These are phyloP conservation scores for Backusella mclennaniae DNA, from an alignment of 192 early-diverging fungal species.

Conservation along the genomic window DNA sequence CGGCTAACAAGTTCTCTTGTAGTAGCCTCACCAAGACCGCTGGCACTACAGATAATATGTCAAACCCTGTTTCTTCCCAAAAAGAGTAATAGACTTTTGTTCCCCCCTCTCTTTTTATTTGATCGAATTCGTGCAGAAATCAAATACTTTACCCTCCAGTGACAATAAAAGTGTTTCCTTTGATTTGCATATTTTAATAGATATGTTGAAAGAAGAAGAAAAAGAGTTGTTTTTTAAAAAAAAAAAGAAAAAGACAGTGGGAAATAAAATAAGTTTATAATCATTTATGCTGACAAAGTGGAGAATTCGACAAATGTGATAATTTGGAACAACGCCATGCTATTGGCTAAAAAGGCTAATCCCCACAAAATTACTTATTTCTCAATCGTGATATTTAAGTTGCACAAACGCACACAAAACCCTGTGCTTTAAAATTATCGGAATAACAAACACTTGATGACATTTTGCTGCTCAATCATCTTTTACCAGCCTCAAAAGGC, in stretches of 20 bases:
- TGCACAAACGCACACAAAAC: neutral
- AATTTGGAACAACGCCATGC: neutral
- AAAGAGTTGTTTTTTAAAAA: neutral
- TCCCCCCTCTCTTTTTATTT: neutral
- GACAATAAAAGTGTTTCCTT: conserved; percentile 18
- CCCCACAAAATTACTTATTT: neutral
- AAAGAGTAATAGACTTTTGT: neutral
- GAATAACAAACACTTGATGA: no score
- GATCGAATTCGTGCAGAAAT: neutral
- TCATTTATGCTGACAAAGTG: neutral
- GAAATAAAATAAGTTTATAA: neutral
- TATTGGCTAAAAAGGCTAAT: neutral
- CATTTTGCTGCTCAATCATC: no score
- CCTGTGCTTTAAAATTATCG: no score
- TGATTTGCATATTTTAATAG: conserved; percentile 11
- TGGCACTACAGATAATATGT: conserved; percentile 16
- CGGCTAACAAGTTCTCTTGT: conserved; percentile 7
- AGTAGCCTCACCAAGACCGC: conserved; percentile 24
- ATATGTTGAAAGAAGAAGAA: neutral
- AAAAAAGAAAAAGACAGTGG: neutral
- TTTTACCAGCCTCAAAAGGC: no score
- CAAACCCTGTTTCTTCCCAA: neutral
- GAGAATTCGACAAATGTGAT: neutral
- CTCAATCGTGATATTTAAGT: neutral
- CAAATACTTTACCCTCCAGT: conserved; percentile 24